Base-by-base conservation (phyloP, 1,284 basidiomycete species). In the Ceratobasidium sp. region DNA sequence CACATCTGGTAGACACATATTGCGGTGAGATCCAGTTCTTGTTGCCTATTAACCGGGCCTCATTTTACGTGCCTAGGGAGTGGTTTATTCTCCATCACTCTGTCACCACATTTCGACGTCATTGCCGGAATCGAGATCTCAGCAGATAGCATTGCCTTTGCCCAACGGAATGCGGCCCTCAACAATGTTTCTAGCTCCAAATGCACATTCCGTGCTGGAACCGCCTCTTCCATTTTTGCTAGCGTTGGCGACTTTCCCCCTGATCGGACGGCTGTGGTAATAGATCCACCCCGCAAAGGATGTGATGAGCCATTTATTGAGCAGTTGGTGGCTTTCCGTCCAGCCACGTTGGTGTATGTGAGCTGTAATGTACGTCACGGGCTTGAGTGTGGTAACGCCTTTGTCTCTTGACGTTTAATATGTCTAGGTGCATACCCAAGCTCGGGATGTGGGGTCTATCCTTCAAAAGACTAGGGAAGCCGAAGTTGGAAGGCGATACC, bases 101-200 rank as follows among this genome's bases (percentile, higher is more conserved):
- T 99, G 55, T 91, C 93, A 0, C 85, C 88, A 0, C 82, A 89
- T 75, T 98, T 98, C 79, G 80, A 85, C 45, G 84, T 84, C 36
- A 89, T 98, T n/a, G 89, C 92, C 0, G 97, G 97, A 0, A 95
- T 98, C 74, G 97, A 98, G 80, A 90, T 96, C 72, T 88, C 90
- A 60, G 78, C 81, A 53, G 88, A 92, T 76, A 90, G 92, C 4
- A 96, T 98, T 80, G 84, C 84, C 52, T 91, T 87, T 45, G 96
- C 96, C 0, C 90, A 88, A 76, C 84, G 83, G 75, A 98, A 98
- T 77, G 94, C 94, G 0, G 79, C 82, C 76, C 86, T 95, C 57
- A 98, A 98, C 81, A 80, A 78, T 5, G 81, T 91, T 48, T 83
- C 86, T 0, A 55, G 59, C 21, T 45, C 69, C 1, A 81, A 86